Base-by-base conservation (phyloP, 345 rosid genomes). In the Moricandia arvensis region DNA sequence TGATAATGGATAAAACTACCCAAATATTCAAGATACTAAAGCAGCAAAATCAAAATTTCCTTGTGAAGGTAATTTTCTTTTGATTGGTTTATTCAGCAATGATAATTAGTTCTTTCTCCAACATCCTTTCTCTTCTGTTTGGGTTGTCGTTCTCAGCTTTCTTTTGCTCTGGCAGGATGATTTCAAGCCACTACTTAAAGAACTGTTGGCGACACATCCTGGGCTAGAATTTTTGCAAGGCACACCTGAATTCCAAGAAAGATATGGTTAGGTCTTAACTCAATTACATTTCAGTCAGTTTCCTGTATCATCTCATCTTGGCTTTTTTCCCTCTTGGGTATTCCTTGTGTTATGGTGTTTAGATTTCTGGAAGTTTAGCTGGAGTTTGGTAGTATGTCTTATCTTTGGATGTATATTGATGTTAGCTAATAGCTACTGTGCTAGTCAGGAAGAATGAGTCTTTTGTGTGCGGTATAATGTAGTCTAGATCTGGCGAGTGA, bases 231-330 rank as follows among this genome's bases (percentile, higher is more conserved):
- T 95, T 81, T 85, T 95, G 81, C 97, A 90, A 74, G 86, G 90
- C 80, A 95, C 97, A 34, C 97, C 99, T 45, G 99, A 95, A 85
- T 95, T 95, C 83, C 99, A 95, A 85, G 99, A 95, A 82, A 89
- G 97, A 95, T 95, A 95, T 82, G 99, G 99, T 92, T 75, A 6
- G 96, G 79, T 65, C 70, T 72, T 1, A 59, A 66, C 55, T 41
- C 21, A 16, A 2, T 18, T 31, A 45, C 51, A 31, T n/a, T 24
- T 31, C 21, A 21, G 15, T 61, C 41, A 12, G 27, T 54, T 18
- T 76, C 30, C 7, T 63, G 7, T 43, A 35, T 69, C 21, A 17
- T 74, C 59, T 3, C 30, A 41, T 66, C 17, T 69, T 51, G 26
- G 15, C 37, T 21, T 21, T 64, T 13, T 35, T 0, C 16, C 11